Percentiles rank a stretch among this genome's conserved stretches.
phyloP scores from a whole-genome alignment of 306 rosid species.

The Casuarina glauca region DNA sequence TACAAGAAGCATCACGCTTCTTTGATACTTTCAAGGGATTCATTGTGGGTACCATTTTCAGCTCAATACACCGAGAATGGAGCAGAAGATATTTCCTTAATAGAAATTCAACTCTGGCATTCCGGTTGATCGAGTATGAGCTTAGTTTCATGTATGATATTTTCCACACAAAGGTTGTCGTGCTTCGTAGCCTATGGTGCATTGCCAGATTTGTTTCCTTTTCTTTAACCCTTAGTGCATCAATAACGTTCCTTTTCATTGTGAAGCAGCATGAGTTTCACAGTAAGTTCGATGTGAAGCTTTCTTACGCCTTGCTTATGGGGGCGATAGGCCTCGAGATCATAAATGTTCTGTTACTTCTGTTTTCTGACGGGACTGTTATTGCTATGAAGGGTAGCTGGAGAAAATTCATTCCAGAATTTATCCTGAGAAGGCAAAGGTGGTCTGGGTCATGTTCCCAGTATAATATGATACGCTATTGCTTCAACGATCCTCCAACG shows the following conservation, averaged over 20 bases:
- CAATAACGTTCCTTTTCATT: neutral
- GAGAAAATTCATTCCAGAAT: neutral
- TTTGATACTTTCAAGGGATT: neutral
- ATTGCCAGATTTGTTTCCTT: neutral
- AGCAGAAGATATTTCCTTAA: neutral
- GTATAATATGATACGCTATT: too few species aligned
- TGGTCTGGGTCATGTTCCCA: too few species aligned
- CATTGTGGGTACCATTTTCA: neutral
- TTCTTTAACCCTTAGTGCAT: neutral
- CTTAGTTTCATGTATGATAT: constrained; percentile 5
- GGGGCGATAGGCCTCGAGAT: neutral
- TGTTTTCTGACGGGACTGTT: constrained; percentile 17
- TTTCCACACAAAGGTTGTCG: constrained; percentile 8
- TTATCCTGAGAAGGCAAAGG: too few species aligned
- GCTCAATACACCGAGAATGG: neutral
- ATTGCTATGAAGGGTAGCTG: neutral
- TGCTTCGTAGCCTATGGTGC: neutral
- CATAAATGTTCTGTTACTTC: neutral
- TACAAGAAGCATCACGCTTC: neutral
- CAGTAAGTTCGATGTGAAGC: neutral
- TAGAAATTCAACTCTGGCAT: neutral
- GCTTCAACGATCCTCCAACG: too few species aligned
- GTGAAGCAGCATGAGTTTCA: neutral
- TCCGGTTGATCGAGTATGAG: neutral
- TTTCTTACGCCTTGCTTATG: neutral